Base-by-base conservation (phyloP, 2,329 filamentous ascomycete genomes). In the Chaetomium sp. region DNA sequence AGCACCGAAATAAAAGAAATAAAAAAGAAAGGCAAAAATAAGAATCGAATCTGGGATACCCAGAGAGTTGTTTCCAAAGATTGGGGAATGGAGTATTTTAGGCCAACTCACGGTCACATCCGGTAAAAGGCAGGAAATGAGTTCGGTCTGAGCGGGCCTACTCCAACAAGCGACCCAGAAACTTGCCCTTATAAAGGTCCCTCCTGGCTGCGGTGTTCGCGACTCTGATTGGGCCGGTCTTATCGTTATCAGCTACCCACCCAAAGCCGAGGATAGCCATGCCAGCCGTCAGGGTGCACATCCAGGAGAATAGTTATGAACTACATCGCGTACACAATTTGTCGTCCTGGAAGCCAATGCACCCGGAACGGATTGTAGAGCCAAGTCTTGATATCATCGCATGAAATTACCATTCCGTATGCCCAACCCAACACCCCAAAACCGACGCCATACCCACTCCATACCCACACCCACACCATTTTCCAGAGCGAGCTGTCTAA, bases 41-140 rank as follows among this genome's bases (percentile, higher is more conserved):
- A 56, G 67, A 71, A 62, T 72, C 66, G 70, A 72, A 71, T 72
- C 70, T 70, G 68, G 70, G 60, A 54, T 27, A 63, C 57, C 70
- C 69, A 70, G 69, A 71, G 49, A 38, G 67, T 49, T 60, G 66
- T 61, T 71, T 70, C 70, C 70, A 72, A 72, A 72, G 70, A 72
- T 72, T 72, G 56, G 45, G 49, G 61, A 70, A 70, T 70, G 70
- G 70, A 72, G 70, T 71, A 68, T 72, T 67, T 71, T 63, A 67
- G 67, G 70, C 70, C 70, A 71, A 72, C 70, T 69, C 70, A 72
- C 70, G 70, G 70, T 72, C 70, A 72, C 70, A 72, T 72, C 70
- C 70, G 70, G 70, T 72, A 72, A 72, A 72, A 72, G 70, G 70
- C 70, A 72, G 70, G 70, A 71, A 68, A 72, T 72, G 70, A 72